Base-by-base conservation (phyloP, 2,329 filamentous ascomycete species). In the Fusarium pseudoanthophilum region DNA sequence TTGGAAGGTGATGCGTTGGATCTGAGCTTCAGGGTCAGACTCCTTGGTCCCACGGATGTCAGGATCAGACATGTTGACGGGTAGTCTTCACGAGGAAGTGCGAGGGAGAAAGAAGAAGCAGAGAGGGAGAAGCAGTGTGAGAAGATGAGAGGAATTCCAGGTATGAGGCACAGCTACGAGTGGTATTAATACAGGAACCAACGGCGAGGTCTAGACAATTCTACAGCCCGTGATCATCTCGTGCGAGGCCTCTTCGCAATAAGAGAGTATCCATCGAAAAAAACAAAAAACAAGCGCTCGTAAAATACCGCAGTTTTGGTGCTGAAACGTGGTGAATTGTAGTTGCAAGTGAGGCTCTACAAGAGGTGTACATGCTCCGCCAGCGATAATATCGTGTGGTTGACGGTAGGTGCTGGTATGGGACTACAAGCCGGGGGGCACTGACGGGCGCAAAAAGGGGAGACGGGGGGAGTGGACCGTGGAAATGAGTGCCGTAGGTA, bases 1-100 rank as follows among this genome's bases (percentile, higher is more conserved):
- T 36, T 73, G 71, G 59, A 76, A 76, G 9, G 73, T 76, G 36
- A 76, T 76, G 39, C 59, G 74, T 16, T 46, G 53, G 34, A 64
- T 72, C 34, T 70, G 71, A 28, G 71, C 34, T 16, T 76, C 73
- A 43, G 64, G 65, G 60, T 76, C 73, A 42, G 48, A 21, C 52
- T 74, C 73, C 45, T 74, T 68, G 10, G n/a, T 37, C 45, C 24
- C 28, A 21, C 60, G 66, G 26, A 73, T 73, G 45, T 75, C 72
- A 32, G 72, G 72, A 42, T 75, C 72, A 32, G 73, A 39, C 73
- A 75, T 75, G 4, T 28, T 58, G 57, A 30, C 20, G 32, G 37
- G 16, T 20, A 14, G 7, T 36, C 56, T 32, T 51, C 49, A 58
- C 39, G 39, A 46, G n/a, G 26, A 52, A 51, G 30, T 11, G 28